These are phyloP conservation scores for Aschersonia sp. DNA, from an alignment of 2,329 filamentous ascomycete species.

Conservation along the genomic window DNA sequence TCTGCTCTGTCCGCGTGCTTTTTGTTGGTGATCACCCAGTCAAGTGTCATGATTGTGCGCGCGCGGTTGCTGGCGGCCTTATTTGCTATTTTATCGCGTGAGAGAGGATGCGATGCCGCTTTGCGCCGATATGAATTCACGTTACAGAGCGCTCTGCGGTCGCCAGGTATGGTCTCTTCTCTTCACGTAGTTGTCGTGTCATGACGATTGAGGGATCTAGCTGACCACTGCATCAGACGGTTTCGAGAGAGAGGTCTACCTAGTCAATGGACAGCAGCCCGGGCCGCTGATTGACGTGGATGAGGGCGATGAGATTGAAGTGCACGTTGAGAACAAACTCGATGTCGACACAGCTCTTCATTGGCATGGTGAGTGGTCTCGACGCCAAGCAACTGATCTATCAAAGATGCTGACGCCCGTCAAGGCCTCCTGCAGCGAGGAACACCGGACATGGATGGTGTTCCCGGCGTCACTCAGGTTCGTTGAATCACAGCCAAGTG, in stretches of 20 bases:
- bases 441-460: conserved; percentile 2
- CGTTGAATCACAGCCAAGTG: no score
- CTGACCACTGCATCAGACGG: not conserved
- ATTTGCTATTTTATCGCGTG: not conserved
- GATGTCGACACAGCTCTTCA: not conserved
- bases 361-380: not conserved
- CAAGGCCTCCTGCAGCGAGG: conserved; percentile 1
- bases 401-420: no score
- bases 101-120: not conserved
- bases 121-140: conserved; percentile 2
- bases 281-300: conserved; percentile 5
- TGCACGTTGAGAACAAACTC: conserved; percentile 2
- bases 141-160: conserved; percentile 1
- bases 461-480: conserved; percentile 3
- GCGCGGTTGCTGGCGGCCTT: not conserved
- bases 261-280: conserved; percentile 6
- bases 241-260: conserved; percentile 4
- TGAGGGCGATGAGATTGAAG: conserved; percentile 3
- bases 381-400: no score
- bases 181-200: no score
- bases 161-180: not conserved
- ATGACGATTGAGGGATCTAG: no score
- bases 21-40: not conserved
- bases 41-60: not conserved
- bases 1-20: no score